Evolutionary conservation across 441 rosid genomes (phyloP), one percentile per base, ranked within the genome.

Genomic region (Raphanus hybrid): DNA sequence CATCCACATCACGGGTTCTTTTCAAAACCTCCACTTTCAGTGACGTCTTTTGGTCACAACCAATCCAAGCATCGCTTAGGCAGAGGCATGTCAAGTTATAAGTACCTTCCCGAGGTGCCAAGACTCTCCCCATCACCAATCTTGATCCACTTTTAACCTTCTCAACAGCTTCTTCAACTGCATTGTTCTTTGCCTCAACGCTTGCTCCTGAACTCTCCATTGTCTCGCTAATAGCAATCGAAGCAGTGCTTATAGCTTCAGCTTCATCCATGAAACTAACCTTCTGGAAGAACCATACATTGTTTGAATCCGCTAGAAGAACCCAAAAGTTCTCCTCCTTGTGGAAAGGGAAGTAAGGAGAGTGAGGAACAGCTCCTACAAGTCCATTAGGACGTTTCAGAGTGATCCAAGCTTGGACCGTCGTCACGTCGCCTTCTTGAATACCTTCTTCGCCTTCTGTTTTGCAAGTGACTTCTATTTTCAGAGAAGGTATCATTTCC

Each of bases 291-390:
- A 90, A 94, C 98, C 98, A 92, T 6, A 89, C 91, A 16, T 85
- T 86, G 71, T 89, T 92, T 39, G 96, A 57, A 43, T 94, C 97
- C 0, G 92, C 98, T 8, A 94, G 93, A 71, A 93, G 84, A 74
- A 93, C 85, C 97, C 98, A 90, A 87, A 85, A 92, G 68, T 86
- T 94, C 74, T 93, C 98, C 76, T 93, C 96, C 82, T 92, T 94
- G 87, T 86, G 86, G 67, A 89, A 92, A 43, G 96, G 97, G 77
- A 81, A 94, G 81, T 61, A 32, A 0, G 96, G 97, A 6, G 92
- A 80, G 43, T 92, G 98, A 32, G 98, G 96, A 23, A 94, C 87
- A 57, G 91, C 96, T 15, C 89, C 84, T 0, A 86, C 75, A 4
- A 94, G 85, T 69, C 96, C 97, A 54, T 87, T 92, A 29, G 79